Base-by-base conservation (phyloP, 1,284 basidiomycete genomes). In the Mycena sp. region DNA sequence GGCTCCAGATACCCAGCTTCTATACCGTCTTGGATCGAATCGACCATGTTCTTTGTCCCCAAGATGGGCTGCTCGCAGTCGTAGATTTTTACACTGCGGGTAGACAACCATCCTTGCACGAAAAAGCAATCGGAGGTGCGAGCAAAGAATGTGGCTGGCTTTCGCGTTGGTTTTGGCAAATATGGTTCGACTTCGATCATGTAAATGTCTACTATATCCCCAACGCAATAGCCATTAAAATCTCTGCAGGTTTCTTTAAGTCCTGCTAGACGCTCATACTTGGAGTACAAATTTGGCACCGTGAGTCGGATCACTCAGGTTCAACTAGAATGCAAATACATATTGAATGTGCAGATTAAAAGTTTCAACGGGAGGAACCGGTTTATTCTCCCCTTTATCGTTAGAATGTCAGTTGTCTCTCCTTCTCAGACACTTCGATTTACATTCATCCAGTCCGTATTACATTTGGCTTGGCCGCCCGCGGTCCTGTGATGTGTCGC, bases 201-300 rank as follows among this genome's bases (percentile, higher is more conserved):
- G 88, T 93, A 57, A 83, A 88, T 62, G 73, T 17, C 29, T 61
- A 28, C 26, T 35, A 14, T 6, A 43, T 23, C 19, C 32, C 37
- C 19, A 10, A 0, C 23, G 14, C 28, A 54, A 25, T 30, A 52
- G 26, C 16, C 35, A 30, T 28, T 55, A 12, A 57, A 26, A 7
- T 17, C 48, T 32, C 50, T 14, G 40, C 29, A 78, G 76, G 73
- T 80, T 23, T 74, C 74, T 32, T 71, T 94, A 1, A 88, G 90
- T 44, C 87, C 88, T 2, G 88, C 90, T 25, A 78, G 90, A 38
- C 80, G 90, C 49, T 87, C 90, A 64, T 94, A 94, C 74, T 82
- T 94, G 52, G 92, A 94, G 74, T 92, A 93, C 79, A 88, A 87
- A 68, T 93, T 94, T 77, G 91, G 90, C 32, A 93, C 91, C 32